Evolutionary conservation across 768 basidiomycete genomes (phyloP), one percentile per base, ranked within the genome.

Genomic region (Leccinum pellstonianum): DNA sequence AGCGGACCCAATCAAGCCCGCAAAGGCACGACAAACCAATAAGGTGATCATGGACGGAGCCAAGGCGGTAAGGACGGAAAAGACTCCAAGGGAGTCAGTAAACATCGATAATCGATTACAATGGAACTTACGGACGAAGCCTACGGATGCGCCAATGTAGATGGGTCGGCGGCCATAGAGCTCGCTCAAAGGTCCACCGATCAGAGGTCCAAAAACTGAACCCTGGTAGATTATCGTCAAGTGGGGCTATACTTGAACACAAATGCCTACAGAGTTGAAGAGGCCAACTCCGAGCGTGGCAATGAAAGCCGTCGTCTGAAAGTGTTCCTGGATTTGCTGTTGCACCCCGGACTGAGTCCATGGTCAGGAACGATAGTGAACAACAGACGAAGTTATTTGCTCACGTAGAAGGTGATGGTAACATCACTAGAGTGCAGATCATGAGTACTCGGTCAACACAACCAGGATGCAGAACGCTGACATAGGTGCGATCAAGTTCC

Each of bases 401-500:
- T 61, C 52, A 73, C 71, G 54, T 73, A 72, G 48, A 71, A 71
- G 0, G 71, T 73, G 5, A 64, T 23, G 7, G 71, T 23, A 49
- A 70, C 7, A 55, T 70, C 69, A 60, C 68, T 70, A 27, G 17
- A 58, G 27, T 35, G 21, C 9, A 38, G 14, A 52, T 31, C 8
- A 35, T 70, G 37, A 70, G 52, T 27, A 2, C 23, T 31, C 9
- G 12, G 31, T 43, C 50, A 41, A 54, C 5, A 62, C n/a, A 31
- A 52, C 8, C 6, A 11, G 57, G 19, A 62, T 60, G 55, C 15
- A 25, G 25, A 50, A 17, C 14, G 58, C 71, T 54, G n/a, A 71
- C 71, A 72, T 62, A 12, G 71, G 71, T 31, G 72, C 71, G 19
- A 73, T 71, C 15, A 61, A 57, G 35, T 71, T 66, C 70, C 67